These are phyloP conservation scores for Botrytis medusae DNA, from an alignment of 2,329 filamentous ascomycete genomes.

Conservation along the genomic window DNA sequence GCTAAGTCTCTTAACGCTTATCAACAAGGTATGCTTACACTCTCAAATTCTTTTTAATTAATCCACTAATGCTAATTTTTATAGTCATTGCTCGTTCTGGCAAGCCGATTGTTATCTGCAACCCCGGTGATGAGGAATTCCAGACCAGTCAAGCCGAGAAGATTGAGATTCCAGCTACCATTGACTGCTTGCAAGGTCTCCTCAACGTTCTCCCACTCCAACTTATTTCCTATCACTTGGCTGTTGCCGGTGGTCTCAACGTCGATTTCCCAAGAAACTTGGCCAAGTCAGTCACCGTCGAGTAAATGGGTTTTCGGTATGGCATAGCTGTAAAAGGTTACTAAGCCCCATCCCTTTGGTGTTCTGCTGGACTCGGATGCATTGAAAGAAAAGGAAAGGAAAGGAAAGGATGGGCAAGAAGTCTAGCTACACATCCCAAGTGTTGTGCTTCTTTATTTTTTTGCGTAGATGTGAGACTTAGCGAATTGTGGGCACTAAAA, in stretches of 20 bases:
- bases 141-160: constrained; percentile 84
- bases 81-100: constrained; percentile 90
- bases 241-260: constrained; percentile 91
- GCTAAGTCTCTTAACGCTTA: constrained; percentile 99
- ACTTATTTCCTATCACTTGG: constrained; percentile 98
- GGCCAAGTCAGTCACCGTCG: constrained; percentile 98
- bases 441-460: constrained; percentile 12
- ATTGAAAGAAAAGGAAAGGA: not conserved
- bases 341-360: constrained; percentile 27
- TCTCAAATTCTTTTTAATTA: not conserved
- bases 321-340: constrained; percentile 13
- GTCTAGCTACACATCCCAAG: not conserved
- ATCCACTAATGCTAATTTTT: constrained; percentile 35
- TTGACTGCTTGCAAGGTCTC: constrained; percentile 92
- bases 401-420: not conserved
- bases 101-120: constrained; percentile 98
- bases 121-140: constrained; percentile 86
- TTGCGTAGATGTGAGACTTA: constrained; percentile 18
- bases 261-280: constrained; percentile 98
- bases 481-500: constrained; percentile 17
- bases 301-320: constrained; percentile 56
- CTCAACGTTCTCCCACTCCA: constrained; percentile 97
- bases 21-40: constrained; percentile 72
- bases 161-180: constrained; percentile 95
- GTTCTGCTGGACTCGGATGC: constrained; percentile 16